phyloP scores from a whole-genome alignment of 768 basidiomycete genomes.

The Tulasnella sp. region DNA sequence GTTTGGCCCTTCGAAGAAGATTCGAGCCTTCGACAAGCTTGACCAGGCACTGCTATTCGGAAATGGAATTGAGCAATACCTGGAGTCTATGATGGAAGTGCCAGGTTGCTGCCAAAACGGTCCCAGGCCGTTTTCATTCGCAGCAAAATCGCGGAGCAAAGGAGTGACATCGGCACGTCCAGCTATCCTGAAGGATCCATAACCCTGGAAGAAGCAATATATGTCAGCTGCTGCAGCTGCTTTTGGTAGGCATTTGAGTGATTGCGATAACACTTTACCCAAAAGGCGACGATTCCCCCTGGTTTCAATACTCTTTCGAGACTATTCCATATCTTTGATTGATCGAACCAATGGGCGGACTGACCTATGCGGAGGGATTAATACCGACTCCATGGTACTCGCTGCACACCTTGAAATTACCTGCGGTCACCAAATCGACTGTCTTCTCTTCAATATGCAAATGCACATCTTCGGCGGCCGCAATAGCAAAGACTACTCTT shows the following conservation, averaged over 20 bases:
- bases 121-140: slow-evolving; percentile 31
- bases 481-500: neutral
- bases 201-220: slow-evolving; percentile 21
- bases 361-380: slow-evolving; percentile 17
- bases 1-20: slow-evolving; percentile 29
- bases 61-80: slow-evolving; percentile 50
- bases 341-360: slow-evolving; percentile 27
- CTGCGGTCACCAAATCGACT: slow-evolving; percentile 24
- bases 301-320: slow-evolving; percentile 20
- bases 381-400: neutral
- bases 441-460: slow-evolving; percentile 12
- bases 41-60: slow-evolving; percentile 20
- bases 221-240: neutral
- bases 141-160: slow-evolving; percentile 43
- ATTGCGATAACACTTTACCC: slow-evolving; percentile 14
- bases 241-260: neutral
- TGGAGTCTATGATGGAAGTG: slow-evolving; percentile 55
- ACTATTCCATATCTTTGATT: slow-evolving; percentile 21
- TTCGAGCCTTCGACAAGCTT: slow-evolving; percentile 13
- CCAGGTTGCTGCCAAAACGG: slow-evolving; percentile 76
- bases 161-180: slow-evolving; percentile 44
- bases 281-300: slow-evolving; percentile 24
- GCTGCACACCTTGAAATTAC: slow-evolving; percentile 11
- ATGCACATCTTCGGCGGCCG: slow-evolving; percentile 19
- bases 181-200: slow-evolving; percentile 61